Evolutionary conservation across 2,329 filamentous ascomycete species (phyloP), one percentile per base, ranked within the genome.

Genomic region (Dendrostoma leiphaemia): DNA sequence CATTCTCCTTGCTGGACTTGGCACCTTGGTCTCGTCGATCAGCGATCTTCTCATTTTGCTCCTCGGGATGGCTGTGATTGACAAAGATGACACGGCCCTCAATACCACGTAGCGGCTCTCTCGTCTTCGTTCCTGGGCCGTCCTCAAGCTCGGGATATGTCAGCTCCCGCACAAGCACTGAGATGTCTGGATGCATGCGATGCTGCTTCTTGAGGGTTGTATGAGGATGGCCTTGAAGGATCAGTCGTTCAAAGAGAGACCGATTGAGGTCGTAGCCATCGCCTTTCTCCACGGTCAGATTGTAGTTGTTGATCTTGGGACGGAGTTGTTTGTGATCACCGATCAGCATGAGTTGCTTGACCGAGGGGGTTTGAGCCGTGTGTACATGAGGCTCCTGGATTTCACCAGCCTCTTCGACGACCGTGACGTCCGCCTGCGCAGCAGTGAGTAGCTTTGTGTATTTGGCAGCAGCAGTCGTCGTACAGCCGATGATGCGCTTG

Each of bases 331-430:
- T 80, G 64, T 91, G 87, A 51, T 91, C 88, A 0, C 88, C 88
- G 10, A 91, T 90, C 2, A 89, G 66, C 0, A 90, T 77, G 1
- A 90, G 64, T 35, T 90, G 85, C 56, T 87, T 78, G 0, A 81
- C 81, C 0, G 75, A 67, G 0, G 77, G 65, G 0, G 74, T 72
- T 53, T 90, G 61, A 0, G 87, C 80, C 0, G 86, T 80, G 0
- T 90, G 66, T 2, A 88, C 73, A 59, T 90, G 87, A 2, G 77
- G 76, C 64, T 91, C 88, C 0, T 90, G 71, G 3, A 91, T 88
- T 59, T 91, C 87, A 1, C 86, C 88, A 0, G 86, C 88, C 66
- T 91, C 88, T 64, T 91, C 88, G 0, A 89, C 80, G 0, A 91
- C 63, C 1, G 90, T 67, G 3, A 89, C 72, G 1, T 83, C 82